Conservation (phyloP, 331 rosid genomes). For the Phaseolus coccineus region DNA sequence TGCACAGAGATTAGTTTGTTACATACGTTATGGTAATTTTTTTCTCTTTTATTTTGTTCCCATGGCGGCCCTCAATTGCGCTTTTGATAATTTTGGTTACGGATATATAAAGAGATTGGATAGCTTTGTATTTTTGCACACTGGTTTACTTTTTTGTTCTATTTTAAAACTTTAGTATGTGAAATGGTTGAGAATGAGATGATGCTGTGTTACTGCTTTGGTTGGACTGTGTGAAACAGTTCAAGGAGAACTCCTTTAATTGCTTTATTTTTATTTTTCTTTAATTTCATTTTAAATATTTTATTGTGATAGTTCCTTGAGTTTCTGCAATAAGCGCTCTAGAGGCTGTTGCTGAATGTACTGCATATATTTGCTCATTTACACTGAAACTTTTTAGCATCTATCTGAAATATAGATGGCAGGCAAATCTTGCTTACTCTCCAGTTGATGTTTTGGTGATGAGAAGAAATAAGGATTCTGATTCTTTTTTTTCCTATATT, state of each 20-base stretch:
- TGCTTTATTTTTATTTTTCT: background rate
- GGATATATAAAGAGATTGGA: background rate
- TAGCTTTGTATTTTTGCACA: background rate
- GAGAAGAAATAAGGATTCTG: conserved; percentile 31
- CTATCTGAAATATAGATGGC: background rate
- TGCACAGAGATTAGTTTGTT: too few species aligned
- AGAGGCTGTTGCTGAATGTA: conserved; percentile 1
- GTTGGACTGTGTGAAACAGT: background rate
- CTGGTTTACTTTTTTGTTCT: background rate
- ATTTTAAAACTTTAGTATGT: background rate
- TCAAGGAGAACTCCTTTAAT: conserved; percentile 1
- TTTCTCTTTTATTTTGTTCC: background rate
- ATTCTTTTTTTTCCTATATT: background rate
- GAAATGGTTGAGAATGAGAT: background rate
- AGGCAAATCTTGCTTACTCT: conserved; percentile 4
- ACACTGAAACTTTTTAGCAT: conserved; percentile 17
- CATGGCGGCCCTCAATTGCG: background rate
- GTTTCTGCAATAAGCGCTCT: conserved; percentile 4
- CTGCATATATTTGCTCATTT: background rate
- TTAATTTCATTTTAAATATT: background rate
- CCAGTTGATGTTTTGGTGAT: conserved; percentile 4
- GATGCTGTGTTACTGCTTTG: conserved; percentile 3
- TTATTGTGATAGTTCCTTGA: background rate
- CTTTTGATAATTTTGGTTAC: background rate
- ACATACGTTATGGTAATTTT: background rate